Evolutionary conservation across 2,329 filamentous ascomycete species (phyloP), one percentile per base, ranked within the genome.

Genomic region (Trichophyton simii): DNA sequence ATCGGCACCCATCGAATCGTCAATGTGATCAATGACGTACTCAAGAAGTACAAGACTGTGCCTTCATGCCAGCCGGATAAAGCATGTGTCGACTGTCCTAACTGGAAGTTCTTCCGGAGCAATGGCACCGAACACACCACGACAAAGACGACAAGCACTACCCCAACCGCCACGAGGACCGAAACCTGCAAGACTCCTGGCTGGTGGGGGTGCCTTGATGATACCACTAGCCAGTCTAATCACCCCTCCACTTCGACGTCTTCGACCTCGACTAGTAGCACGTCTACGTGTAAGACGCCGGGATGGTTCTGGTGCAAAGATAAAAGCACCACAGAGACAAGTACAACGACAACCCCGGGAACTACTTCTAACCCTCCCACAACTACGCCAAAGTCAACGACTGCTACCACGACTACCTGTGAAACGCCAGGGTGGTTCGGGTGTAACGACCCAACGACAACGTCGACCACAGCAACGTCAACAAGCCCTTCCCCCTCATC

Each of bases 41-140:
- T 97, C 64, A 81, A 87, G 68, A 86, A 85, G 67, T 97, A 97
- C 69, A 87, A 95, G 64, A 77, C 80, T 2, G 89, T 95, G 0
- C 88, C 94, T 0, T 77, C 83, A 66, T 97, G 94, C 73, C 82
- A 82, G 60, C 79, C 82, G 34, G 91, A 92, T 22, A 86, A 90
- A 59, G 79, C 85, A 65, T 97, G 94, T 71, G 84, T 88, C 46
- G 94, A 99, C 72, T 97, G 92, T 69, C 89, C 84, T 62, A 85
- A 87, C 61, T 97, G 94, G 94, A 95, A 96, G 69, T 95, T 91
- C 79, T 95, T 89, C 70, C 87, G 91, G 73, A 95, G 91, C 72
- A 96, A 96, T 71, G 88, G 88, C 34, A 94, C 88, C 1, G 87
- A 91, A 65, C 82, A 80, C 0, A 90, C 85, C 0, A 88, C 87